A percentile compares a stretch with the other conserved stretches of the same genome.
Conservation (phyloP, 495 filamentous ascomycete genomes). For the Corynascus novoguineensis region DNA sequence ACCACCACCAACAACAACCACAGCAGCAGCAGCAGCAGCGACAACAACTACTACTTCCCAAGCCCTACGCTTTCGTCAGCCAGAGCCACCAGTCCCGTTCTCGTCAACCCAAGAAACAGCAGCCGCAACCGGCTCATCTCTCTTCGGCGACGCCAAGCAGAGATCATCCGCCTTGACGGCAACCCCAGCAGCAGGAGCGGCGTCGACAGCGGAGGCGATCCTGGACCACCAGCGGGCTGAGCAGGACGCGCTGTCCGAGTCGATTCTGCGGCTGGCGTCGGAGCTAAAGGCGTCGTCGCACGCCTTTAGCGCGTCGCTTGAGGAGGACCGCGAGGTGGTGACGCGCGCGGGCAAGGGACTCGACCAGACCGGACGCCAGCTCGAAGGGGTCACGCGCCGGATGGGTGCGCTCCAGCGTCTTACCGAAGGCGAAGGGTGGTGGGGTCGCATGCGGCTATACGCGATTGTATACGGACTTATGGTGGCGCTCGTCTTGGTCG, state of each 20-base stretch:
- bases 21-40: no score
- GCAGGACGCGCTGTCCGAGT: slow-evolving; percentile 78
- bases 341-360: slow-evolving; percentile 64
- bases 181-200: slow-evolving; percentile 14
- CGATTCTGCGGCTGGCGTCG: slow-evolving; percentile 69
- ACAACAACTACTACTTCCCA: slow-evolving; percentile 22
- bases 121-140: slow-evolving; percentile 24
- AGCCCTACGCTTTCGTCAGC: slow-evolving; percentile 22
- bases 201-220: slow-evolving; percentile 52
- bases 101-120: slow-evolving; percentile 19
- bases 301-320: slow-evolving; percentile 63
- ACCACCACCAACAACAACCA: slow-evolving; percentile 14
- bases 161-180: background rate
- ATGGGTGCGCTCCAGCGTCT: slow-evolving; percentile 70
- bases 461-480: slow-evolving; percentile 74
- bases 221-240: slow-evolving; percentile 69
- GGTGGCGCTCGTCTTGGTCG: slow-evolving; percentile 65
- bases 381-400: slow-evolving; percentile 65
- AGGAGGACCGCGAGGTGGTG: slow-evolving; percentile 65
- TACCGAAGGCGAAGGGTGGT: slow-evolving; percentile 84
- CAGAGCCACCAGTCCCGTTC: slow-evolving; percentile 1
- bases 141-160: slow-evolving; percentile 34
- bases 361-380: slow-evolving; percentile 64
- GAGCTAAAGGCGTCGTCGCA: slow-evolving; percentile 71
- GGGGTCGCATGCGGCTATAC: slow-evolving; percentile 79